Evolutionary conservation across 2,329 filamentous ascomycete species (phyloP), one percentile per base, ranked within the genome.

Genomic region (Domatiomyces catenatus): DNA sequence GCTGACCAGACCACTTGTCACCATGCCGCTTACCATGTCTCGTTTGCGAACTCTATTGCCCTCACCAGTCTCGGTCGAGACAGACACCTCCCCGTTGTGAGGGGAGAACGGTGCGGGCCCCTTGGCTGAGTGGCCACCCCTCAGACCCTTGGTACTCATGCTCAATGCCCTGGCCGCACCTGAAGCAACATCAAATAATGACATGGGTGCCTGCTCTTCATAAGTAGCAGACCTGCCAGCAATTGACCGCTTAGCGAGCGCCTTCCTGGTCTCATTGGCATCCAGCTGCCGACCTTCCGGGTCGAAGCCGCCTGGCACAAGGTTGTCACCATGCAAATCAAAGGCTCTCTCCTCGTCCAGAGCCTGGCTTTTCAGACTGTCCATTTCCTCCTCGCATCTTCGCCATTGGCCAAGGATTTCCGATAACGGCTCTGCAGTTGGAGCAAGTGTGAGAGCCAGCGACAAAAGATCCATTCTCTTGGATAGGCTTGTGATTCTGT

Each of bases 391-490:
- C 61, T 83, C 79, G 60, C 75, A 79, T 44, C 76, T 70, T 48
- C 77, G 76, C 79, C 79, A 83, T 19, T 76, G 77, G 5, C 69
- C 71, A 0, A 83, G 69, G 22, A 82, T 77, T 57, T 81, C 78
- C 8, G 77, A 73, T 0, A 83, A 69, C 2, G 74, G 65, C 42
- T 70, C 73, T 1, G 72, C 67, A 0, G 71, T 67, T 1, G 79
- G 79, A 2, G 76, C 75, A 8, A 82, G 71, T n/a, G 77, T 66
- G 3, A 83, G 69, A 2, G 79, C 74, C 48, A 80, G 72, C 5
- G 77, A 79, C 17, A 83, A 73, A 3, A 83, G 71, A 59, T 83
- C 79, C 70, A 80, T 80, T 47, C 79, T 71, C 61, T 82, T 78
- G 49, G 80, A 75, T 12, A 83, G 70, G 49, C 73, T 71, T 44